A percentile compares a stretch with the other conserved stretches of the same genome.
Evolutionary conservation across 805 yeast genomes (phyloP).

Genomic region (Saccharomyces mikatae): DNA sequence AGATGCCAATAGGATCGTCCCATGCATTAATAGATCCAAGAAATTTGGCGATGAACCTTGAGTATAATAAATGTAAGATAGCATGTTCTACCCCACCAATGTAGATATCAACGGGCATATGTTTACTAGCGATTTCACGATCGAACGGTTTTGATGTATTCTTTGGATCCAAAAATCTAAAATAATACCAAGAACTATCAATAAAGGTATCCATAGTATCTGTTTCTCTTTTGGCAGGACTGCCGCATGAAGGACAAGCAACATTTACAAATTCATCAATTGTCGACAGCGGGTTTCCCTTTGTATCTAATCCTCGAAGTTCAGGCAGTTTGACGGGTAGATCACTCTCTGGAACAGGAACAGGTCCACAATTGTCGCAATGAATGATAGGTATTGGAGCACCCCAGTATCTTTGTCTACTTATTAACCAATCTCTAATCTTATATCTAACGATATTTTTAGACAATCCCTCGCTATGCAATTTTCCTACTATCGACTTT

Average conservation of each 20-base stretch:
- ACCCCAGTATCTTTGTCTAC: slow-evolving; percentile 97
- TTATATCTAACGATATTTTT: slow-evolving; percentile 44
- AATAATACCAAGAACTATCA: slow-evolving; percentile 95
- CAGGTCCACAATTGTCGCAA: slow-evolving; percentile 78
- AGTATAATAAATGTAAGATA: slow-evolving; percentile 77
- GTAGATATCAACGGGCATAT: slow-evolving; percentile 82
- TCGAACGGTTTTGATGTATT: slow-evolving; percentile 51
- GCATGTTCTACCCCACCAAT: slow-evolving; percentile 97
- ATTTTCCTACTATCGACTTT: slow-evolving; percentile 33
- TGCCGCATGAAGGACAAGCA: slow-evolving; percentile 73
- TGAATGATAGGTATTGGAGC: slow-evolving; percentile 95
- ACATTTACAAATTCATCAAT: slow-evolving; percentile 63
- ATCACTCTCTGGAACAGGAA: slow-evolving; percentile 83
- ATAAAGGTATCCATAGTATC: slow-evolving; percentile 99
- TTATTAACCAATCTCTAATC: slow-evolving; percentile 88
- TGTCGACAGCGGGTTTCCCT: slow-evolving; percentile 60
- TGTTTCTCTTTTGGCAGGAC: slow-evolving; percentile 74
- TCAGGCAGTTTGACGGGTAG: slow-evolving; percentile 78
- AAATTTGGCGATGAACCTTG: slow-evolving; percentile 80
- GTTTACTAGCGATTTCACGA: slow-evolving; percentile 38
- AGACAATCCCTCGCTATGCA: slow-evolving; percentile 40
- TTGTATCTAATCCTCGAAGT: slow-evolving; percentile 40
- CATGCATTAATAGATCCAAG: slow-evolving; percentile 59
- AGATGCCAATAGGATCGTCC: slow-evolving; percentile 47
- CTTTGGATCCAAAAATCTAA: slow-evolving; percentile 71